A percentile compares a stretch with the other conserved stretches of the same genome.
Conservation (phyloP, 2,329 filamentous ascomycete genomes). For the Pleomassaria siparia region DNA sequence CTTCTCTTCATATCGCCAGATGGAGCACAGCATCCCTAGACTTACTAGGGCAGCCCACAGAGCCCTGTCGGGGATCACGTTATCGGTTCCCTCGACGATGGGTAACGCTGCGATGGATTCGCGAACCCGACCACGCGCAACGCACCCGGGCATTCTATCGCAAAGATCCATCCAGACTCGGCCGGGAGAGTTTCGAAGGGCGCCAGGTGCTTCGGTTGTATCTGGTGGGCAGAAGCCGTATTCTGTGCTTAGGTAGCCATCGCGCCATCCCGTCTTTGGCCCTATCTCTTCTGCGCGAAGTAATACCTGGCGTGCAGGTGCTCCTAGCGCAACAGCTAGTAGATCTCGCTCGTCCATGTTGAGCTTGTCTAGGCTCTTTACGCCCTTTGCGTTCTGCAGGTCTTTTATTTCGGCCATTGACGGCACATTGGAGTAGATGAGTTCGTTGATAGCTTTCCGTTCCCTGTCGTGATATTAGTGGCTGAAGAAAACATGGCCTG, state of each 20-base stretch:
- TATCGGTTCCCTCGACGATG: constrained; percentile 52
- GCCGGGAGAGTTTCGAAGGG: constrained; percentile 51
- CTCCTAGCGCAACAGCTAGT: constrained; percentile 55
- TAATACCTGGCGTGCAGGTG: constrained; percentile 58
- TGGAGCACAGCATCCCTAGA: constrained; percentile 57
- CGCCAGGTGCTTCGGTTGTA: constrained; percentile 52
- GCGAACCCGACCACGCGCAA: constrained; percentile 53
- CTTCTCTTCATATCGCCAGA: constrained; percentile 57
- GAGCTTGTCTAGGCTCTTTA: constrained; percentile 53
- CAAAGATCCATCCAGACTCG: constrained; percentile 59
- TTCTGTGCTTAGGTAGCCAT: constrained; percentile 55
- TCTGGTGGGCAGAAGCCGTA: constrained; percentile 57
- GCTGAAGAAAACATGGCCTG: not conserved
- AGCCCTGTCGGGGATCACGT: constrained; percentile 55
- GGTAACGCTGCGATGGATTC: constrained; percentile 54
- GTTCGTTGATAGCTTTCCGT: constrained; percentile 29
- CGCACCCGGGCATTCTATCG: constrained; percentile 56
- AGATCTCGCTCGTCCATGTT: constrained; percentile 53
- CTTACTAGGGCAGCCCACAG: constrained; percentile 57
- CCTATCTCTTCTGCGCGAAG: constrained; percentile 57
- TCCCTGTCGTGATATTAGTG: constrained; percentile 13
- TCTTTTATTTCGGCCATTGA: constrained; percentile 30
- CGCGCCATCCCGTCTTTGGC: constrained; percentile 54
- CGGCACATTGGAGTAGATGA: constrained; percentile 27
- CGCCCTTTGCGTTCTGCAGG: constrained; percentile 28